A percentile compares a stretch with the other conserved stretches of the same genome.
Evolutionary conservation across 2,329 filamentous ascomycete species (phyloP).

Genomic region (Tolypocladium capitatum): DNA sequence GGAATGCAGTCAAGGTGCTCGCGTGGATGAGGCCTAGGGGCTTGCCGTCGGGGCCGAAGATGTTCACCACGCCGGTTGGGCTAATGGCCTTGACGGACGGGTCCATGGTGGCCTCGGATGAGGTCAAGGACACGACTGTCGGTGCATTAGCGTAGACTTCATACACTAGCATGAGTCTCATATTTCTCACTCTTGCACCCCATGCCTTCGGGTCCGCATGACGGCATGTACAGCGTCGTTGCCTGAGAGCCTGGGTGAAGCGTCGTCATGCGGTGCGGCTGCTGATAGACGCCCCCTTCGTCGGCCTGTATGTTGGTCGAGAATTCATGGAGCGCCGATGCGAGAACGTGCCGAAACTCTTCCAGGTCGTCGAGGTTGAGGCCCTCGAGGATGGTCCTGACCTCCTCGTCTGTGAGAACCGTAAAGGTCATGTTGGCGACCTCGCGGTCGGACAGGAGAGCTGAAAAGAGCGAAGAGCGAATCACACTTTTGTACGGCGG

Average conservation of each 20-base stretch:
- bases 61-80: conserved; percentile 54
- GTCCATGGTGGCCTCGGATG: conserved; percentile 19
- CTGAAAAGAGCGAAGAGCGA: background rate
- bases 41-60: conserved; percentile 49
- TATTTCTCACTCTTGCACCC: conserved; percentile 48
- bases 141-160: background rate
- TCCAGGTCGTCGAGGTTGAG: conserved; percentile 40
- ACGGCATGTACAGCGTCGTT: conserved; percentile 64
- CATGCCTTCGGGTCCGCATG: conserved; percentile 47
- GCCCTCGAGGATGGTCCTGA: conserved; percentile 38
- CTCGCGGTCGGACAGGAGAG: too few relatives aligned
- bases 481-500: too few relatives aligned
- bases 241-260: conserved; percentile 33
- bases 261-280: conserved; percentile 39
- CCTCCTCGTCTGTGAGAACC: conserved; percentile 43
- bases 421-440: conserved; percentile 39
- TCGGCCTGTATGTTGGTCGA: conserved; percentile 38
- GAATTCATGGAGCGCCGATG: conserved; percentile 45
- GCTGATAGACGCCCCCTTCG: conserved; percentile 33
- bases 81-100: conserved; percentile 21
- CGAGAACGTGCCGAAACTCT: conserved; percentile 34
- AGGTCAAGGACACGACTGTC: conserved; percentile 51
- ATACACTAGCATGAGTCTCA: background rate
- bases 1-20: conserved; percentile 63
- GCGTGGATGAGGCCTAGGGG: conserved; percentile 60